Conservation (phyloP, 352 stramenopile species). For the Phytophthora pini region DNA sequence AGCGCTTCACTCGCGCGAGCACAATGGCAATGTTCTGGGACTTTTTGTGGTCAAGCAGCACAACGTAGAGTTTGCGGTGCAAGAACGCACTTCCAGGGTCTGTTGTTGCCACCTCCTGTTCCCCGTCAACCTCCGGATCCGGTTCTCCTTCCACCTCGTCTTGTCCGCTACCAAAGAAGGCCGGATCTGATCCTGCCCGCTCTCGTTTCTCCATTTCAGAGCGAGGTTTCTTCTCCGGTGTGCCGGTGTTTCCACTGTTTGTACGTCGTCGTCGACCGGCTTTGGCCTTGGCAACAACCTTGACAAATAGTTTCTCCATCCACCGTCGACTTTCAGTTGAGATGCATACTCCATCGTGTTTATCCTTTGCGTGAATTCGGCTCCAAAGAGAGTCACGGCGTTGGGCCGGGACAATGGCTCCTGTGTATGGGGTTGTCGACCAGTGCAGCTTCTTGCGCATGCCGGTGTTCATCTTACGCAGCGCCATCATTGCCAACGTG, state of each 20-base stretch:
- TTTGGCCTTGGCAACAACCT: slow-evolving; percentile 44
- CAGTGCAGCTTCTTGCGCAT: slow-evolving; percentile 85
- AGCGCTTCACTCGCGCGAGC: slow-evolving; percentile 74
- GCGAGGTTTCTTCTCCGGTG: slow-evolving; percentile 18
- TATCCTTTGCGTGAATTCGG: slow-evolving; percentile 35
- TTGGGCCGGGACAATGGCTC: slow-evolving; percentile 30
- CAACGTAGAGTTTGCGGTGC: slow-evolving; percentile 59
- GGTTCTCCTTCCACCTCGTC: slow-evolving; percentile 32
- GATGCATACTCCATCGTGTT: slow-evolving; percentile 44
- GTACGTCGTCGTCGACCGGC: slow-evolving; percentile 24
- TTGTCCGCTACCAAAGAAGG: slow-evolving; percentile 22
- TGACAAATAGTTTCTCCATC: slow-evolving; percentile 81
- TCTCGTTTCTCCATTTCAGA: slow-evolving; percentile 28
- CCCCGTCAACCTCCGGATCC: slow-evolving; percentile 21
- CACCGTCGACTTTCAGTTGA: slow-evolving; percentile 67
- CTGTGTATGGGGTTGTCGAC: slow-evolving; percentile 58
- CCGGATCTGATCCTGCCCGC: slow-evolving; percentile 14
- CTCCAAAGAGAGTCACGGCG: slow-evolving; percentile 65
- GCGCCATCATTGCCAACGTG: slow-evolving; percentile 38
- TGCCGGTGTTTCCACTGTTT: slow-evolving; percentile 11
- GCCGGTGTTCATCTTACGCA: slow-evolving; percentile 57
- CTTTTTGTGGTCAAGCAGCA: slow-evolving; percentile 85
- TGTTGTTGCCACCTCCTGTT: slow-evolving; percentile 11
- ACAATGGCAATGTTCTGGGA: slow-evolving; percentile 87
- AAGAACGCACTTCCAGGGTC: slow-evolving; percentile 32